A percentile compares a stretch with the other conserved stretches of the same genome.
Evolutionary conservation across 2,329 filamentous ascomycete genomes (phyloP).

Genomic region (Alternaria solani): DNA sequence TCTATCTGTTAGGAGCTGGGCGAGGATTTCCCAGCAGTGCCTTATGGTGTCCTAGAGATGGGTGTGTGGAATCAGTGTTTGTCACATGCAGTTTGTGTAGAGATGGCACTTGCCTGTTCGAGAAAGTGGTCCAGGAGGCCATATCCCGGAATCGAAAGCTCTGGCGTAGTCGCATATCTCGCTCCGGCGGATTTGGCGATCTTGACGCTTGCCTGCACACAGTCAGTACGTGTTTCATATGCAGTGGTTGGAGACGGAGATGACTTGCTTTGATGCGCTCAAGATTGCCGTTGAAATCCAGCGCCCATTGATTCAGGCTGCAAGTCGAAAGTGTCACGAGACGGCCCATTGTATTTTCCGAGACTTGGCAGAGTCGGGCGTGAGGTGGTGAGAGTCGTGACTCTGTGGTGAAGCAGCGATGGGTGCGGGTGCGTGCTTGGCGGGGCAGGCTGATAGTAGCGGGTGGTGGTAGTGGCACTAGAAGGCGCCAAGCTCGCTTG

Average conservation of each 20-base stretch:
- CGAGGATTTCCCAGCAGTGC: conserved; percentile 65
- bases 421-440: background rate
- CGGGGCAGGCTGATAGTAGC: background rate
- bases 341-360: conserved; percentile 17
- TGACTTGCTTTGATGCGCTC: conserved; percentile 62
- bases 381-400: too few relatives aligned
- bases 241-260: background rate
- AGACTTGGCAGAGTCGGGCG: too few relatives aligned
- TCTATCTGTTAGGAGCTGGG: conserved; percentile 66
- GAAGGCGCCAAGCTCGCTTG: background rate
- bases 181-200: conserved; percentile 7
- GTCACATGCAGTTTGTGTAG: too few relatives aligned
- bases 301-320: conserved; percentile 40
- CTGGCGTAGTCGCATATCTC: conserved; percentile 5
- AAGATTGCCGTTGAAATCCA: conserved; percentile 63
- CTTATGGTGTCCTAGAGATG: conserved; percentile 19
- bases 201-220: conserved; percentile 59
- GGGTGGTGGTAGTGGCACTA: background rate
- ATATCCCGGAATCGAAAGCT: conserved; percentile 43
- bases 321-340: conserved; percentile 43
- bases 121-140: conserved; percentile 66
- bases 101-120: conserved; percentile 5
- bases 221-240: background rate
- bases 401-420: too few relatives aligned
- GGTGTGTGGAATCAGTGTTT: too few relatives aligned